Base-by-base conservation (phyloP, 768 basidiomycete species). In the Antrodiella citrinella region DNA sequence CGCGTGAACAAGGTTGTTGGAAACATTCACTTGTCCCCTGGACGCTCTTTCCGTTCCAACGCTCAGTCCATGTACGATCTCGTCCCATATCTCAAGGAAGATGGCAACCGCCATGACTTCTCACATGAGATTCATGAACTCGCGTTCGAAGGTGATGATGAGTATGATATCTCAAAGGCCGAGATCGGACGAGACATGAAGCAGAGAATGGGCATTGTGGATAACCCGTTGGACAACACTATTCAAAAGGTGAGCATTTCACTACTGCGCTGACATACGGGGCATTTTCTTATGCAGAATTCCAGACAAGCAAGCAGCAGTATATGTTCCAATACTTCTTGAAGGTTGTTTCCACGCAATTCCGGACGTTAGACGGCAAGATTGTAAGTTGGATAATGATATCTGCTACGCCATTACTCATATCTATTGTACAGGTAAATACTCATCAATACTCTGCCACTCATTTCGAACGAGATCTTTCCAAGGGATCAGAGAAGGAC, bases 271-370 rank as follows among this genome's bases (percentile, higher is more conserved):
- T 42, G 38, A 38, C 24, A 42, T 24, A 42, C 13, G 15, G 11
- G 19, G 10, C 43, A 22, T 38, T 41, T 52, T 30, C 39, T 40
- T 49, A 41, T 56, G 18, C 43, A 19, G 15, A 1, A 4, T 24
- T 9, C 18, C 51, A 89, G 85, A 92, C 91, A 1, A 71, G 67
- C 56, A 86, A 87, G 62, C 68, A 83, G 21, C 79, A 91, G 57
- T 95, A 91, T 65, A 93, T 96, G 91, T 96, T 92, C 78, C 92
- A 98, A 63, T 95, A 98, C 69, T 98, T 97, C 81, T 75, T 99
- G 61, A 99, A 99, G 68, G 95, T 99, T 42, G 96, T 99, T 38
- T 91, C 92, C 4, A 99, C 95, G 2, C 86, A 87, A 62, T 97
- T 96, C 71, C 77, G 81, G 54, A 87, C 84, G n/a, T 71, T 95